Evolutionary conservation across 768 basidiomycete genomes (phyloP).

Genomic region (Calocybe cyanea): DNA sequence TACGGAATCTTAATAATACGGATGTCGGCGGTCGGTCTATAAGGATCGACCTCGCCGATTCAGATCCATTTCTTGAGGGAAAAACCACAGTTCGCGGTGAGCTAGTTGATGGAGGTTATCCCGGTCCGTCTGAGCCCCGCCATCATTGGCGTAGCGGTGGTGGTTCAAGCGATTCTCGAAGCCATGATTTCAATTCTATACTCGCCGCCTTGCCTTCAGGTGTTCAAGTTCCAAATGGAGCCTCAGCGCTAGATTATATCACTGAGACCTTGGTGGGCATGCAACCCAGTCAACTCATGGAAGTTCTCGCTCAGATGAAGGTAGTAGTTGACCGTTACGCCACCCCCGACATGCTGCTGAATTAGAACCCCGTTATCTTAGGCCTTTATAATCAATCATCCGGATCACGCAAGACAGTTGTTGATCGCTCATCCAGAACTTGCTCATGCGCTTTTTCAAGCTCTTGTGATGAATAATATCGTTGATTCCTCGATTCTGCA

Average conservation of each 20-base stretch:
- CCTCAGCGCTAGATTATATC: conserved; percentile 76
- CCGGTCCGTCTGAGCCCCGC: conserved; percentile 50
- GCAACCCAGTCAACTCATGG: conserved; percentile 80
- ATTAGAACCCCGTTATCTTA: conserved; percentile 25
- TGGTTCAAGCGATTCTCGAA: conserved; percentile 28
- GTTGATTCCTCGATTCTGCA: conserved; percentile 85
- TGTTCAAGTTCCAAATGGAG: conserved; percentile 65
- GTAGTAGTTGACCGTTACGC: conserved; percentile 52
- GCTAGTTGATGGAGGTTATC: conserved; percentile 63
- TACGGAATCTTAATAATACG: conserved; percentile 91
- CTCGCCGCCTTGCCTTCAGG: conserved; percentile 73
- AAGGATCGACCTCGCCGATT: conserved; percentile 92
- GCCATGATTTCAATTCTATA: conserved; percentile 49
- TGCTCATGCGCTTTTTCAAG: conserved; percentile 94
- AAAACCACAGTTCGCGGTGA: conserved; percentile 87
- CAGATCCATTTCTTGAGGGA: conserved; percentile 87
- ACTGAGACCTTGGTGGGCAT: conserved; percentile 82
- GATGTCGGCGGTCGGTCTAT: conserved; percentile 91
- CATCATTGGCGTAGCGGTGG: conserved; percentile 54
- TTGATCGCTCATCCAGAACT: conserved; percentile 87
- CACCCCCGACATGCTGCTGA: conserved; percentile 5
- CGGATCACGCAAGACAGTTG: conserved; percentile 81
- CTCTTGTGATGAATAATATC: conserved; percentile 88
- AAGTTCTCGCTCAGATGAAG: conserved; percentile 98
- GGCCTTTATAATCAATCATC: conserved; percentile 90